These are phyloP conservation scores for Dimocarpus longan DNA, from an alignment of 345 rosid species.

Conservation along the genomic window DNA sequence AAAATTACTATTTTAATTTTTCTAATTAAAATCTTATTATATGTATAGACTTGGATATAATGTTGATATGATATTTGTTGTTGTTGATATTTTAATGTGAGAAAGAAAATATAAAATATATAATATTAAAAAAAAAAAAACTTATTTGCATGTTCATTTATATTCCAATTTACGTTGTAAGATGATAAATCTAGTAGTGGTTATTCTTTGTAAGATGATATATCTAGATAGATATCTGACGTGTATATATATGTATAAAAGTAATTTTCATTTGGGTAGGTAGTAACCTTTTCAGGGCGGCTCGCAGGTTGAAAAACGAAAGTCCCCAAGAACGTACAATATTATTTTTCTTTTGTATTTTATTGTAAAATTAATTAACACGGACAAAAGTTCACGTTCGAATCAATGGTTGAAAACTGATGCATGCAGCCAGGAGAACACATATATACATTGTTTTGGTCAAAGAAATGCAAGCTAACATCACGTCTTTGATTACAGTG, in stretches of 20 bases:
- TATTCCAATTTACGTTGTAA: no score
- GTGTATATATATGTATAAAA: no score
- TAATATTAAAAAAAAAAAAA: background rate
- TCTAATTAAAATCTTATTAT: no score
- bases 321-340: background rate
- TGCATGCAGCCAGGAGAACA: conserved; percentile 23
- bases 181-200: no score
- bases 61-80: no score
- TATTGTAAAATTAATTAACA: background rate
- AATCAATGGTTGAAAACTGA: background rate
- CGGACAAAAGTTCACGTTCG: conserved; percentile 15
- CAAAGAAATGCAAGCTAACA: background rate
- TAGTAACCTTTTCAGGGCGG: background rate
- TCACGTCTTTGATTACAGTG: conserved; percentile 15
- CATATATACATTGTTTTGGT: background rate
- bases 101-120: background rate
- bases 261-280: no score
- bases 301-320: conserved; percentile 8
- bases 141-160: no score
- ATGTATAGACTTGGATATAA: no score
- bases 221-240: no score
- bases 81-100: no score
- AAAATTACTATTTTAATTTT: no score
- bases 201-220: no score
- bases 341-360: background rate